Conservation (phyloP, 768 basidiomycete species). For the Leccinum subtestaceum region DNA sequence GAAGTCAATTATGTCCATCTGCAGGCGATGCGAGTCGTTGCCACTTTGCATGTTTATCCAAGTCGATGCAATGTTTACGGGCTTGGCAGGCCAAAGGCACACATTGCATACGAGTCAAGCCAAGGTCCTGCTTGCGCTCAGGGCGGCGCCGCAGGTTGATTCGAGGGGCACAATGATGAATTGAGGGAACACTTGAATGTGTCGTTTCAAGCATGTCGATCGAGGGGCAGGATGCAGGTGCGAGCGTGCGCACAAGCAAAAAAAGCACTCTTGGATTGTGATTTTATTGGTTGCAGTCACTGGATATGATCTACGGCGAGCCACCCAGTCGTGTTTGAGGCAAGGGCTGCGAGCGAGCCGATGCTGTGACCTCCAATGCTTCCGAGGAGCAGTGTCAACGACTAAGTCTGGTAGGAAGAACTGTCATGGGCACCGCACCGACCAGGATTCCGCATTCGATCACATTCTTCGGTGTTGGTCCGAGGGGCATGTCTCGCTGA, state of each 20-base stretch:
- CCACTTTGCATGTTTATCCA: no score
- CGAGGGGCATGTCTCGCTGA: conserved; percentile 40
- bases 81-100: no score
- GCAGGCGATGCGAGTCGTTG: no score
- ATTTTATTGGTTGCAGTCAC: conserved; percentile 17
- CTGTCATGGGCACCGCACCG: conserved; percentile 95
- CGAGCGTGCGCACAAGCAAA: not conserved
- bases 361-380: conserved; percentile 65
- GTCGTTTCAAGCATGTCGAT: no score
- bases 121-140: no score
- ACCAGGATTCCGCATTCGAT: conserved; percentile 69
- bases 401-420: conserved; percentile 60
- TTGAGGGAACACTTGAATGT: no score
- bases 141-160: no score
- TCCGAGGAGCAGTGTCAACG: conserved; percentile 73
- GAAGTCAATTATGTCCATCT: no score
- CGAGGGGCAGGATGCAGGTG: no score
- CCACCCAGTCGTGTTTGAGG: conserved; percentile 37
- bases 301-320: conserved; percentile 40
- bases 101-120: no score
- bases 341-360: conserved; percentile 55
- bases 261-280: conserved; percentile 8
- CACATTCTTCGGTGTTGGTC: conserved; percentile 42
- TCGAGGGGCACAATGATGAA: no score
- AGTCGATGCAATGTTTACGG: no score